A percentile compares a stretch with the other conserved stretches of the same genome.
These are phyloP conservation scores for Plectosphaerella sp. DNA, from an alignment of 2,329 filamentous ascomycete genomes.

Conservation along the genomic window DNA sequence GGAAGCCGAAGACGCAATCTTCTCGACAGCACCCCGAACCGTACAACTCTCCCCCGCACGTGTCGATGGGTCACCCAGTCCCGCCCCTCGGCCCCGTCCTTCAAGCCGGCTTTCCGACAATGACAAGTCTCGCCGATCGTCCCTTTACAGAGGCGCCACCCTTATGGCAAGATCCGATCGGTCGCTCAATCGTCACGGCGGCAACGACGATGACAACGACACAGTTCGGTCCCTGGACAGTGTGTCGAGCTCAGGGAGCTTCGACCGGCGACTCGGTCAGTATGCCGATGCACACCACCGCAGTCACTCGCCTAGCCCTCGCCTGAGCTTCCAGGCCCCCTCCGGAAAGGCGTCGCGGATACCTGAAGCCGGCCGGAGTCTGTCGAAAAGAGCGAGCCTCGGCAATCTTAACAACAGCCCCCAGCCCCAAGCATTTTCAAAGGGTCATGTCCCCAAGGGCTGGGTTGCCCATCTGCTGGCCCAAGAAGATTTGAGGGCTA, in stretches of 20 bases:
- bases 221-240: slow-evolving; percentile 11
- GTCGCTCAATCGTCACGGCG: slow-evolving; percentile 13
- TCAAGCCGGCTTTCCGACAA: slow-evolving; percentile 25
- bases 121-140: slow-evolving; percentile 18
- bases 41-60: slow-evolving; percentile 14
- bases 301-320: slow-evolving; percentile 12
- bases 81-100: slow-evolving; percentile 42
- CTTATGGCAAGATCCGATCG: slow-evolving; percentile 15
- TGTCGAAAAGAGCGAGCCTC: slow-evolving; percentile 29
- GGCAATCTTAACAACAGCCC: slow-evolving; percentile 20
- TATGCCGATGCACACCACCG: slow-evolving; percentile 8
- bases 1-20: slow-evolving; percentile 25
- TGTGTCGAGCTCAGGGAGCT: slow-evolving; percentile 10
- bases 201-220: slow-evolving; percentile 16
- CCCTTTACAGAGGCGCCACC: slow-evolving; percentile 24
- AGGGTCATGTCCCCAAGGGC: slow-evolving; percentile 12
- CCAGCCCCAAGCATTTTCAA: slow-evolving; percentile 9
- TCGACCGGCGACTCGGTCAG: slow-evolving; percentile 5
- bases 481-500: slow-evolving; percentile 5
- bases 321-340: slow-evolving; percentile 26
- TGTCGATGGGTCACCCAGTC: slow-evolving; percentile 44
- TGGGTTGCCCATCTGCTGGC: slow-evolving; percentile 16
- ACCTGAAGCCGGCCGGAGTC: slow-evolving; percentile 26
- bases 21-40: slow-evolving; percentile 18
- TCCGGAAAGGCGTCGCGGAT: slow-evolving; percentile 22